phyloP scores from a whole-genome alignment of 129 eudicot species.

The Saussurea involucrata region DNA sequence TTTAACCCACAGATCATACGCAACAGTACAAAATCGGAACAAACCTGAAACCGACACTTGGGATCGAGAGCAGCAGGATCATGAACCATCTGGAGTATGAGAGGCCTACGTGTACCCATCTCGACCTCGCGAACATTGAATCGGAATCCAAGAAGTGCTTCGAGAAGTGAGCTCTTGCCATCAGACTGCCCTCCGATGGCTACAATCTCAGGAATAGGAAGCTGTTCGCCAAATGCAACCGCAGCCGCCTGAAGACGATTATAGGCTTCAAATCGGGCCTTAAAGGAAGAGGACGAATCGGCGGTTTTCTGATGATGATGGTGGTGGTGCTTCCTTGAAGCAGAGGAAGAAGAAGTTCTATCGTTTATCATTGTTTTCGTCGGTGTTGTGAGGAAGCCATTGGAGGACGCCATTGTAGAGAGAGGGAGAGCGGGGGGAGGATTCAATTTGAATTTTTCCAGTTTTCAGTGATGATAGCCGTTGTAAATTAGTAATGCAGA shows the following conservation, averaged over 20 bases:
- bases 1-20: neutral
- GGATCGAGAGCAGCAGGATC: slow-evolving; percentile 82
- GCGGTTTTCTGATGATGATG: slow-evolving; percentile 26
- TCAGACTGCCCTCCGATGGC: slow-evolving; percentile 98
- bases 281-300: slow-evolving; percentile 40
- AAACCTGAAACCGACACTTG: slow-evolving; percentile 86
- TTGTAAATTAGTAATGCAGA: neutral
- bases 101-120: slow-evolving; percentile 96
- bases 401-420: slow-evolving; percentile 47
- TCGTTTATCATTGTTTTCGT: slow-evolving; percentile 33
- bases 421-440: slow-evolving; percentile 4
- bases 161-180: slow-evolving; percentile 97
- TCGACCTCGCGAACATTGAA: slow-evolving; percentile 96
- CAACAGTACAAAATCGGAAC: neutral
- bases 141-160: slow-evolving; percentile 92
- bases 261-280: slow-evolving; percentile 71
- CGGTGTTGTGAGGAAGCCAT: slow-evolving; percentile 40
- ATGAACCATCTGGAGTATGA: slow-evolving; percentile 94
- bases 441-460: slow-evolving; percentile 30
- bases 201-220: slow-evolving; percentile 94
- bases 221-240: slow-evolving; percentile 88
- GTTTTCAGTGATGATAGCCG: slow-evolving; percentile 10
- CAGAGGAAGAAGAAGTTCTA: slow-evolving; percentile 28
- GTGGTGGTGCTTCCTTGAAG: slow-evolving; percentile 38
- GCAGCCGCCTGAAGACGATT: slow-evolving; percentile 89